Conservation (phyloP, 345 rosid genomes). For the Garcia nutans region DNA sequence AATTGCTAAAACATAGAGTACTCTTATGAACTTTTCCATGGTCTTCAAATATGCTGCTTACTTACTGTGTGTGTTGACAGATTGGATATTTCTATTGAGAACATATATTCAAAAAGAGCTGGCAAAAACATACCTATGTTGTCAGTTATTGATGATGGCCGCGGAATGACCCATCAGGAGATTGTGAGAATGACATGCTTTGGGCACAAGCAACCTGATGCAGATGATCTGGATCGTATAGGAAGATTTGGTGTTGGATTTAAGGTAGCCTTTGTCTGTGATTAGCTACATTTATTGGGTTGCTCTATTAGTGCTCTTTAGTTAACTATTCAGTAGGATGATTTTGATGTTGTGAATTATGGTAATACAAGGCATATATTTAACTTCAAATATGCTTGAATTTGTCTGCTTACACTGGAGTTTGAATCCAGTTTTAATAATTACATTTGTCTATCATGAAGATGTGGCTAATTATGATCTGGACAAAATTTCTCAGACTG, state of each 20-base stretch:
- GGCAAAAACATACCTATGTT: conserved; percentile 38
- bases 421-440: not conserved
- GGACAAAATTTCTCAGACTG: conserved; percentile 27
- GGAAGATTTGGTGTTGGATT: conserved; percentile 46
- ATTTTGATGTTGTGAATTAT: not conserved
- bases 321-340: not conserved
- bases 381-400: not conserved
- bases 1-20: no score
- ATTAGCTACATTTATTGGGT: not conserved
- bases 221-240: conserved; percentile 28
- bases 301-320: not conserved
- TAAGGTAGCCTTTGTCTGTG: conserved; percentile 25
- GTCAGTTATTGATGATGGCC: conserved; percentile 38
- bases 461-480: conserved; percentile 13
- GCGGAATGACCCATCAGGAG: conserved; percentile 38
- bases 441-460: not conserved
- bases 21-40: not conserved
- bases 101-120: conserved; percentile 25
- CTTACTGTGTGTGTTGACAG: conserved; percentile 22
- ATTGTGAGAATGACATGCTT: conserved; percentile 35
- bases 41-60: not conserved
- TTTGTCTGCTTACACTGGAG: not conserved
- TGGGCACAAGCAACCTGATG: conserved; percentile 39
- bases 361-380: not conserved
- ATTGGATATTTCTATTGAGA: conserved; percentile 33